phyloP scores from a whole-genome alignment of 495 filamentous ascomycete genomes.

The Collariella sp. region DNA sequence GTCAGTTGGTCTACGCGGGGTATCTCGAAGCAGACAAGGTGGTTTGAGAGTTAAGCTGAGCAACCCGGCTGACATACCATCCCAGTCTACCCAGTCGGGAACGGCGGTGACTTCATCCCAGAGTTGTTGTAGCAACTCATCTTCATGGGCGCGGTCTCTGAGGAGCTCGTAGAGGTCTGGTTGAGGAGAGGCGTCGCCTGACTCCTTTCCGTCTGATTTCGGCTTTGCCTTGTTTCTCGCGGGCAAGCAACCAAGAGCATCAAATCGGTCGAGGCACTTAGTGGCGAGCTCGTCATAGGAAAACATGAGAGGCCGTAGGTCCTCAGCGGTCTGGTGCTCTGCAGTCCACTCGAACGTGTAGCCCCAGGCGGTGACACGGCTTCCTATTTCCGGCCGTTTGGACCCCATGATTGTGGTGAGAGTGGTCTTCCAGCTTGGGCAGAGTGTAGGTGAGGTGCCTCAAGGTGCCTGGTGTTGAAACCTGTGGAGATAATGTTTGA shows the following conservation, averaged over 20 bases:
- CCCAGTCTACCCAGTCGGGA: constrained; percentile 77
- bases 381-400: background rate
- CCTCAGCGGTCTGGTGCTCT: constrained; percentile 52
- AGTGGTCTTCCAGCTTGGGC: too few species aligned
- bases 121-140: constrained; percentile 50
- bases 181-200: background rate
- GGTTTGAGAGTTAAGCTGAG: too few species aligned
- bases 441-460: too few species aligned
- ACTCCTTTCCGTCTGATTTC: background rate
- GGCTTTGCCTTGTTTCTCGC: background rate
- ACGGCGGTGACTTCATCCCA: constrained; percentile 63
- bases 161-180: constrained; percentile 57
- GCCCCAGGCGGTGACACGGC: constrained; percentile 45
- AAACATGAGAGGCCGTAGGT: constrained; percentile 51
- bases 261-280: constrained; percentile 44
- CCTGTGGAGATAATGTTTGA: too few species aligned
- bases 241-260: background rate
- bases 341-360: constrained; percentile 63
- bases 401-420: background rate
- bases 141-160: constrained; percentile 44
- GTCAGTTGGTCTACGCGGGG: too few species aligned
- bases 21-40: too few species aligned
- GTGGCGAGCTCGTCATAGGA: constrained; percentile 63
- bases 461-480: background rate
- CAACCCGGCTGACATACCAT: constrained; percentile 31